Percentiles rank a stretch among this genome's conserved stretches.
Conservation (phyloP, 2,329 filamentous ascomycete species). For the Aspergillus sclerotialis region DNA sequence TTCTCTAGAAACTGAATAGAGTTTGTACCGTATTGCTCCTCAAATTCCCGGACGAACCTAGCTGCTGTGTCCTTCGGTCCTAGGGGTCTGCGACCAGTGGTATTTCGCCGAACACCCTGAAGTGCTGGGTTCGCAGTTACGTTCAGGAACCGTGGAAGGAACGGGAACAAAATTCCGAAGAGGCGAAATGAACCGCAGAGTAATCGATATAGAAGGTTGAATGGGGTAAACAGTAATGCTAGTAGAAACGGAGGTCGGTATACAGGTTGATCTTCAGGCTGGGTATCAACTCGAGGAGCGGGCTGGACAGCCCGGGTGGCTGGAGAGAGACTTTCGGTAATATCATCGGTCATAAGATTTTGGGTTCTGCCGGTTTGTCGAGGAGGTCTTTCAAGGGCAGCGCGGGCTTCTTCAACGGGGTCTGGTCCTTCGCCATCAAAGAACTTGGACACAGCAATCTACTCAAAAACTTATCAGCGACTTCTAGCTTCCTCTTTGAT, state of each 20-base stretch:
- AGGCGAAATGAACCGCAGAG: conserved; percentile 62
- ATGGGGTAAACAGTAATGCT: conserved; percentile 70
- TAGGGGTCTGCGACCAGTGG: conserved; percentile 65
- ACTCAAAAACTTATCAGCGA: conserved; percentile 13
- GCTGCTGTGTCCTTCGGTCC: conserved; percentile 82
- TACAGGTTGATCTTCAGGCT: conserved; percentile 56
- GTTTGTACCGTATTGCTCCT: conserved; percentile 75
- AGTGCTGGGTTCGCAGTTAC: conserved; percentile 43
- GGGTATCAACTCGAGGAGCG: conserved; percentile 81
- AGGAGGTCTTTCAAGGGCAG: conserved; percentile 53
- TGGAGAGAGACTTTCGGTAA: conserved; percentile 25
- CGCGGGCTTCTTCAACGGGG: conserved; percentile 67
- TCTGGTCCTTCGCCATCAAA: conserved; percentile 92
- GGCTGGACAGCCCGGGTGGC: conserved; percentile 48
- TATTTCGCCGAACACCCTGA: conserved; percentile 44
- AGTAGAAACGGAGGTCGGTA: conserved; percentile 70
- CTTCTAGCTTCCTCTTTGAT: conserved; percentile 2
- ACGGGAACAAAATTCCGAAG: conserved; percentile 70
- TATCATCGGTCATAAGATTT: conserved; percentile 54
- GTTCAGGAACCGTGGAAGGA: conserved; percentile 60
- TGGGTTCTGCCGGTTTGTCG: conserved; percentile 60
- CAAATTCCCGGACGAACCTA: conserved; percentile 85
- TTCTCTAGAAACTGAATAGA: conserved; percentile 72
- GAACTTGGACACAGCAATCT: conserved; percentile 96
- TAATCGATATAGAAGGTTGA: conserved; percentile 68